Conservation (phyloP, 1,139 yeast species). For the Geotrichum klebahnii region DNA sequence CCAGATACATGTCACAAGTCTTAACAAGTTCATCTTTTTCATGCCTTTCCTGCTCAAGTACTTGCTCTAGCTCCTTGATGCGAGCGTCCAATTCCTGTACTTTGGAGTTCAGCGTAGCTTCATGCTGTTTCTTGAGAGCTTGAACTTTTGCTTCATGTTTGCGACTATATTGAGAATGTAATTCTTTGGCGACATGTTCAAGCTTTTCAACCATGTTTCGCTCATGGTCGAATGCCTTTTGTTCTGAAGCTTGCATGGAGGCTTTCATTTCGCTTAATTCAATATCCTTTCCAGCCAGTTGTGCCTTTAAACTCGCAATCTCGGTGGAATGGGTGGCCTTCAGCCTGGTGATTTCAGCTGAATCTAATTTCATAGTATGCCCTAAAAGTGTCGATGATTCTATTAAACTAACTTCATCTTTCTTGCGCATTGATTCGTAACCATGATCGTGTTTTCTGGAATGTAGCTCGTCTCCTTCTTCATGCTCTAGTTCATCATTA, state of each 20-base stretch:
- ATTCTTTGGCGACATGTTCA: slow-evolving; percentile 58
- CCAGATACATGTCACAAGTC: slow-evolving; percentile 47
- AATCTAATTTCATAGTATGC: background rate
- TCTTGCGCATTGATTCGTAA: background rate
- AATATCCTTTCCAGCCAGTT: slow-evolving; percentile 31
- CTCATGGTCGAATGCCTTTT: slow-evolving; percentile 42
- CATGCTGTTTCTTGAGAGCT: slow-evolving; percentile 50
- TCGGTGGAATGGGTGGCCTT: slow-evolving; percentile 27
- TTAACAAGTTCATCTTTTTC: slow-evolving; percentile 56
- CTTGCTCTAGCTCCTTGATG: slow-evolving; percentile 45
- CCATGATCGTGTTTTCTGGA: background rate
- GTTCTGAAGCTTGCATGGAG: slow-evolving; percentile 26
- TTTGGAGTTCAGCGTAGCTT: slow-evolving; percentile 41
- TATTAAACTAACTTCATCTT: slow-evolving; percentile 7
- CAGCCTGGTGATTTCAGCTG: slow-evolving; percentile 12
- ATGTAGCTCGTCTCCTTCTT: background rate
- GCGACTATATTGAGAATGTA: slow-evolving; percentile 62
- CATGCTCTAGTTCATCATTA: background rate
- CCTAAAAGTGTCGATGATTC: slow-evolving; percentile 3
- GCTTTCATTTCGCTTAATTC: slow-evolving; percentile 29
- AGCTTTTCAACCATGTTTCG: slow-evolving; percentile 45
- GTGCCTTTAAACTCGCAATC: slow-evolving; percentile 30
- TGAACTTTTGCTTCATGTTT: slow-evolving; percentile 65
- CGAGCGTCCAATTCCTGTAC: slow-evolving; percentile 33
- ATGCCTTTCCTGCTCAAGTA: slow-evolving; percentile 47